phyloP scores from a whole-genome alignment of 2,329 filamentous ascomycete genomes.

The Talaromyces islandicus region DNA sequence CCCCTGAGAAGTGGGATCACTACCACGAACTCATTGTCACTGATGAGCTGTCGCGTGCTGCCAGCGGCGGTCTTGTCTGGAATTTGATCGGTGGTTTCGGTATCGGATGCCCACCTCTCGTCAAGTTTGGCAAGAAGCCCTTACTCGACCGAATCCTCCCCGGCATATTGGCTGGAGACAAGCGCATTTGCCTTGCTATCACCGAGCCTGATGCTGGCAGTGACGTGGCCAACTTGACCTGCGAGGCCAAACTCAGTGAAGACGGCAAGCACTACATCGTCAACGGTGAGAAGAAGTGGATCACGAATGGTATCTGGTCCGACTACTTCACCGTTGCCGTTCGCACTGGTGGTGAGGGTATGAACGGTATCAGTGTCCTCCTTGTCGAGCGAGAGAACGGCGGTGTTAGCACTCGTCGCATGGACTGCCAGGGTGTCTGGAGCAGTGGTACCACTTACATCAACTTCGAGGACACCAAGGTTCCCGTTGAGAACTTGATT shows the following conservation, averaged over 20 bases:
- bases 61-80: constrained; percentile 92
- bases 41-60: constrained; percentile 84
- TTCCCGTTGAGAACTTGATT: constrained; percentile 96
- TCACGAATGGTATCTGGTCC: constrained; percentile 93
- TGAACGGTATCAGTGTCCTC: constrained; percentile 86
- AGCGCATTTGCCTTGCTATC: constrained; percentile 95
- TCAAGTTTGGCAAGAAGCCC: constrained; percentile 84
- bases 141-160: constrained; percentile 84
- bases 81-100: constrained; percentile 95
- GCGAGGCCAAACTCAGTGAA: constrained; percentile 88
- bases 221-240: constrained; percentile 91
- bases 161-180: constrained; percentile 82
- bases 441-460: constrained; percentile 93
- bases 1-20: constrained; percentile 88
- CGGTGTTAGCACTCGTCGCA: constrained; percentile 85
- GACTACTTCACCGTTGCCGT: constrained; percentile 99
- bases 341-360: constrained; percentile 78
- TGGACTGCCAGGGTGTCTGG: constrained; percentile 99
- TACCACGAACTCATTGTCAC: constrained; percentile 97
- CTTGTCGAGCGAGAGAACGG: constrained; percentile 81
- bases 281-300: constrained; percentile 99
- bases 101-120: constrained; percentile 83
- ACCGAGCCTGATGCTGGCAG: constrained; percentile 93
- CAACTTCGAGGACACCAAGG: constrained; percentile 98
- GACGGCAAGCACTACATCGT: constrained; percentile 99